Conservation (phyloP, 2,329 filamentous ascomycete genomes). For the Diplodia sapinea region DNA sequence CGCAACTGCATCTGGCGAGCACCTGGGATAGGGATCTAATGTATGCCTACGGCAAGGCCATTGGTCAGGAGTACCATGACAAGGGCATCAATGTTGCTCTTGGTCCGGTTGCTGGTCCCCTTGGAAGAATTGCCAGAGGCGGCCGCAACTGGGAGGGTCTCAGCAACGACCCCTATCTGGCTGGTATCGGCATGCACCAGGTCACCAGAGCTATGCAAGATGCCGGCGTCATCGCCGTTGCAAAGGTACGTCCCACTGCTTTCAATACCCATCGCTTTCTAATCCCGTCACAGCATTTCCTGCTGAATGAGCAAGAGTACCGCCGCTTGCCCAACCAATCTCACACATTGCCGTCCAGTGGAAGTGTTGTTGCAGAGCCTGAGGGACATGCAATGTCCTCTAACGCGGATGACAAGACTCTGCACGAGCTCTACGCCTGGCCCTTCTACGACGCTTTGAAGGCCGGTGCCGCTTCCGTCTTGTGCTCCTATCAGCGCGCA, state of each 20-base stretch:
- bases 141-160: slow-evolving; percentile 76
- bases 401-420: slow-evolving; percentile 68
- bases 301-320: slow-evolving; percentile 66
- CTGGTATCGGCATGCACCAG: slow-evolving; percentile 56
- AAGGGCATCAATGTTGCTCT: slow-evolving; percentile 69
- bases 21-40: slow-evolving; percentile 49
- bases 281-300: slow-evolving; percentile 54
- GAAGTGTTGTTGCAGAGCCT: slow-evolving; percentile 48
- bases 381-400: slow-evolving; percentile 57
- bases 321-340: slow-evolving; percentile 47
- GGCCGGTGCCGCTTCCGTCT: slow-evolving; percentile 63
- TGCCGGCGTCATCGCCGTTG: slow-evolving; percentile 59
- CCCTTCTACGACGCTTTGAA: slow-evolving; percentile 67
- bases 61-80: slow-evolving; percentile 43
- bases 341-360: slow-evolving; percentile 39
- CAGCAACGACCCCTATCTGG: slow-evolving; percentile 70
- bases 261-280: neutral
- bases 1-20: slow-evolving; percentile 44
- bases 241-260: slow-evolving; percentile 57
- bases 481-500: slow-evolving; percentile 59
- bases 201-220: slow-evolving; percentile 62
- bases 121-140: slow-evolving; percentile 66
- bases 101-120: slow-evolving; percentile 71
- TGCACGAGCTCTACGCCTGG: slow-evolving; percentile 71
- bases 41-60: slow-evolving; percentile 41